phyloP scores from a whole-genome alignment of 495 filamentous ascomycete species.

The Daldinia loculata region DNA sequence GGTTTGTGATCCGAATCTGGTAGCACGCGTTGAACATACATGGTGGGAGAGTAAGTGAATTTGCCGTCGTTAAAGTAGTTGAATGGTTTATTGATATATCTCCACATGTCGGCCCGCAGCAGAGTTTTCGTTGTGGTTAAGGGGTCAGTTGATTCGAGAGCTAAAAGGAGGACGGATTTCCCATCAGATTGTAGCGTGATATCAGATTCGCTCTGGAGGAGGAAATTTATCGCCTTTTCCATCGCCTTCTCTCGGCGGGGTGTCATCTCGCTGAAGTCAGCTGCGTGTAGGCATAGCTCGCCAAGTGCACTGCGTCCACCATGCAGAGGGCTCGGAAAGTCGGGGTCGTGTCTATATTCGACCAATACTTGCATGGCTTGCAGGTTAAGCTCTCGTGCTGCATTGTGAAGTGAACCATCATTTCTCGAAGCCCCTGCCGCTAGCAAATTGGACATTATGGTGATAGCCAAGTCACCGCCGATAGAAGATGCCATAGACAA shows the following conservation, averaged over 20 bases:
- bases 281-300: conserved; percentile 57
- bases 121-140: conserved; percentile 54
- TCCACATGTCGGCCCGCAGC: conserved; percentile 58
- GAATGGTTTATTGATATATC: conserved; percentile 53
- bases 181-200: conserved; percentile 54
- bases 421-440: conserved; percentile 56
- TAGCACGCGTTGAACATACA: conserved; percentile 53
- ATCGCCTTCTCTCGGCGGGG: conserved; percentile 53
- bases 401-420: conserved; percentile 61
- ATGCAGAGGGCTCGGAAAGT: conserved; percentile 60
- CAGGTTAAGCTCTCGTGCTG: conserved; percentile 56
- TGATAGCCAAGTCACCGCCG: conserved; percentile 55
- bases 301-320: conserved; percentile 58
- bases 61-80: conserved; percentile 55
- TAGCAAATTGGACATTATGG: conserved; percentile 56
- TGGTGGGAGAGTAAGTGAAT: conserved; percentile 57
- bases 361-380: conserved; percentile 54
- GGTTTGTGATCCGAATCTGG: conserved; percentile 44
- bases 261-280: conserved; percentile 49
- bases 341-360: conserved; percentile 55
- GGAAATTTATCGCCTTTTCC: conserved; percentile 57
- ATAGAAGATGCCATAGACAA: conserved; percentile 58
- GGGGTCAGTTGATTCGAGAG: conserved; percentile 55
- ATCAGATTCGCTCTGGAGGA: conserved; percentile 53
- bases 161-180: conserved; percentile 56